phyloP scores from a whole-genome alignment of 257 asterid species.

The Fraxinus anomala region DNA sequence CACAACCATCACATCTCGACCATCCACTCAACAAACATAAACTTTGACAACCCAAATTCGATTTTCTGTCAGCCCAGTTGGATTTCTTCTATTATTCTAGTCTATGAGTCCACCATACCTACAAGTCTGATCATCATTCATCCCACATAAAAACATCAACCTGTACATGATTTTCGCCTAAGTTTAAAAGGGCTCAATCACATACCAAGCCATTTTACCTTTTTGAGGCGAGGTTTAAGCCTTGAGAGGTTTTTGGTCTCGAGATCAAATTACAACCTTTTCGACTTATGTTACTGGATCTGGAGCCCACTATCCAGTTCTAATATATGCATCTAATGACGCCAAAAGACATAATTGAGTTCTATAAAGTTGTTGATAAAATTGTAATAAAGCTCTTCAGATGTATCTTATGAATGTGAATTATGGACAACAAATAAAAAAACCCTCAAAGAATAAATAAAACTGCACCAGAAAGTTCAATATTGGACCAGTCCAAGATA shows the following conservation, averaged over 20 bases:
- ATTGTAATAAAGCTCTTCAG: slow-evolving; percentile 11
- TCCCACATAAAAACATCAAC: neutral
- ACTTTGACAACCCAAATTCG: neutral
- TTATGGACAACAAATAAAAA: slow-evolving; percentile 16
- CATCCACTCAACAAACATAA: neutral
- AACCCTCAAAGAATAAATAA: slow-evolving; percentile 12
- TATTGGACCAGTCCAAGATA: neutral
- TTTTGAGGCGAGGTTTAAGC: neutral
- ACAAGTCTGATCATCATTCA: neutral
- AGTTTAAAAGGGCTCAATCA: neutral
- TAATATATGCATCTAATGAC: neutral
- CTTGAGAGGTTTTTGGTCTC: neutral
- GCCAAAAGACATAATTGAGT: neutral
- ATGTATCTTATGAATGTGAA: slow-evolving; percentile 6
- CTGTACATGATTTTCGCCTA: neutral
- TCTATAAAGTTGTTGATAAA: neutral
- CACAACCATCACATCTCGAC: neutral
- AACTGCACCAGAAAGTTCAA: slow-evolving; percentile 9
- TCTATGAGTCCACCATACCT: neutral
- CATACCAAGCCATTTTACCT: neutral
- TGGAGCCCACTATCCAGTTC: neutral
- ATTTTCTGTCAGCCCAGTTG: neutral
- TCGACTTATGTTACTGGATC: neutral
- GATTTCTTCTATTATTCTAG: neutral
- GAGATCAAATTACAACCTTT: neutral